Evolutionary conservation across 495 filamentous ascomycete species (phyloP).

Genomic region (Sporormia fimetaria): DNA sequence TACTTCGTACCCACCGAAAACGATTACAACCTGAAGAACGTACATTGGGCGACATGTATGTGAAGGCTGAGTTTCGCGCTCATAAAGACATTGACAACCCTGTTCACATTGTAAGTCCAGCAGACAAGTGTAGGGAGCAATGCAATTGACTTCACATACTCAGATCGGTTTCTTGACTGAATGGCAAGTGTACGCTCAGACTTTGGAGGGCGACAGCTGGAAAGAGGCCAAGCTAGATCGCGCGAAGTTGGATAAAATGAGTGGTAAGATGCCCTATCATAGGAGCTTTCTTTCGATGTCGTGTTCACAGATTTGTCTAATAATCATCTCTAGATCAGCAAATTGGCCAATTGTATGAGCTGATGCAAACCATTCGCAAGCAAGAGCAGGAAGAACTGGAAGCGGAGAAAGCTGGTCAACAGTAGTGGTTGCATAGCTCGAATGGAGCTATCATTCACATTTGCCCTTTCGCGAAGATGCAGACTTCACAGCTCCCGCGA

Average conservation of each 20-base stretch:
- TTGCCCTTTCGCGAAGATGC: neutral
- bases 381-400: conserved; percentile 40
- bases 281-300: neutral
- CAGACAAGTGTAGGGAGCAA: neutral
- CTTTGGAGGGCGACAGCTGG: conserved; percentile 78
- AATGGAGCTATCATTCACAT: neutral
- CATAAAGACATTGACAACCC: conserved; percentile 81
- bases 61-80: conserved; percentile 81
- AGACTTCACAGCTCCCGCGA: neutral
- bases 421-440: neutral
- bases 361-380: conserved; percentile 76
- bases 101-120: conserved; percentile 62
- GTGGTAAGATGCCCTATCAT: conserved; percentile 57
- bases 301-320: neutral
- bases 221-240: conserved; percentile 64
- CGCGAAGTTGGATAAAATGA: conserved; percentile 82
- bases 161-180: conserved; percentile 92
- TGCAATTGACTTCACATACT: neutral
- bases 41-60: conserved; percentile 75
- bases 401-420: too few species aligned
- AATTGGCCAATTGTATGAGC: conserved; percentile 81
- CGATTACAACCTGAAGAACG: conserved; percentile 63
- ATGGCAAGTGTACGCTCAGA: conserved; percentile 91
- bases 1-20: conserved; percentile 76
- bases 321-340: conserved; percentile 59